phyloP scores from a whole-genome alignment of 2,329 filamentous ascomycete species.

The Alternaria arborescens region DNA sequence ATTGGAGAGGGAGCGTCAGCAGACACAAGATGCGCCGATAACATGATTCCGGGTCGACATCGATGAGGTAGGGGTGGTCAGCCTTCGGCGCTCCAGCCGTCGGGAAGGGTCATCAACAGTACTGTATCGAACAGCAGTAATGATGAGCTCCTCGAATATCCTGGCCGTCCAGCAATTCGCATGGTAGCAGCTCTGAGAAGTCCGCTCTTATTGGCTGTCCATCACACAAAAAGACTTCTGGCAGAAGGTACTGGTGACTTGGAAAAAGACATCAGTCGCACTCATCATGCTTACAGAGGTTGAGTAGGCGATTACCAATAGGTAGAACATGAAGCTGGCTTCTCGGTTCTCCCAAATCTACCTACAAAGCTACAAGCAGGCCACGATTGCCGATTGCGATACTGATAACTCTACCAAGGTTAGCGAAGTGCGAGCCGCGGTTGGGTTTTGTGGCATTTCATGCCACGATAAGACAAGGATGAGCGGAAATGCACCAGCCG shows the following conservation, averaged over 20 bases:
- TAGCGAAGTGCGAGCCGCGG: neutral
- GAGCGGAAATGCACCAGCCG: neutral
- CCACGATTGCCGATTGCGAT: neutral
- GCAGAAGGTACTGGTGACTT: neutral
- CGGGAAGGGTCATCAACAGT: neutral
- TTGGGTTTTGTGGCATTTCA: neutral
- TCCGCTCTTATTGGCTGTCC: neutral
- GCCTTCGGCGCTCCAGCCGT: neutral
- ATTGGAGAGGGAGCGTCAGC: neutral
- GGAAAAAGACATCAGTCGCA: neutral
- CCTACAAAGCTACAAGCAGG: neutral
- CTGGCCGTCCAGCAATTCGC: neutral
- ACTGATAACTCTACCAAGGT: neutral
- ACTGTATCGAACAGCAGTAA: neutral
- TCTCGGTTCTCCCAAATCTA: neutral
- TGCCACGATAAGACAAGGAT: neutral
- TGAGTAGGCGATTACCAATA: neutral
- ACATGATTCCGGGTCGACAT: neutral
- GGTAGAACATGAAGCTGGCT: neutral
- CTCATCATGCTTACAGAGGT: neutral
- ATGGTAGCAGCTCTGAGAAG: neutral
- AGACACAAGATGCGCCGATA: neutral
- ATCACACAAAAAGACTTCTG: neutral
- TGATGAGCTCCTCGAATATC: neutral
- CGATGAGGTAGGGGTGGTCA: neutral